Conservation (phyloP, 208 protist species). For the Phytomonas francai region DNA sequence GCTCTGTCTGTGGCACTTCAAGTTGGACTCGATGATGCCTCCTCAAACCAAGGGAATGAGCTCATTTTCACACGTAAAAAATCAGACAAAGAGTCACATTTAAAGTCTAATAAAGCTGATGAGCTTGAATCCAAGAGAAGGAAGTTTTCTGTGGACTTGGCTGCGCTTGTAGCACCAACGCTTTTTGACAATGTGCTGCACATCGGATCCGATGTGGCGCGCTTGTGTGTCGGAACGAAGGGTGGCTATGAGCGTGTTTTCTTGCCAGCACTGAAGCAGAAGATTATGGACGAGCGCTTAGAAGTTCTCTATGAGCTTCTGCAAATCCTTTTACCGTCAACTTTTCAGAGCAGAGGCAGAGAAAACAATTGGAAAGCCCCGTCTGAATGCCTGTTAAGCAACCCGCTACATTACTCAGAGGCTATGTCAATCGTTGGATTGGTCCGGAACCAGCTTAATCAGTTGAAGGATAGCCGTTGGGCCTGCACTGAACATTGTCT, state of each 20-base stretch:
- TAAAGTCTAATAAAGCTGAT: slow-evolving; percentile 5
- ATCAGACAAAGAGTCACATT: slow-evolving; percentile 4
- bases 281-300: neutral
- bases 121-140: neutral
- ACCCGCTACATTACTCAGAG: neutral
- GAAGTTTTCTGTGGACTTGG: slow-evolving; percentile 11
- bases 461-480: neutral
- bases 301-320: slow-evolving; percentile 29
- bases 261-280: slow-evolving; percentile 21
- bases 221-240: slow-evolving; percentile 45
- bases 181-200: slow-evolving; percentile 31
- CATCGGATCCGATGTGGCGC: slow-evolving; percentile 57
- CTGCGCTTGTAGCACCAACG: slow-evolving; percentile 19
- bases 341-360: neutral
- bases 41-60: slow-evolving; percentile 23
- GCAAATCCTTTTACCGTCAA: slow-evolving; percentile 11
- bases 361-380: slow-evolving; percentile 9
- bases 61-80: slow-evolving; percentile 30
- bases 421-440: neutral
- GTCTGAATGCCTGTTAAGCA: neutral
- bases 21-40: slow-evolving; percentile 14
- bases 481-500: neutral
- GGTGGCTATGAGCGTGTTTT: slow-evolving; percentile 77
- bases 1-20: slow-evolving; percentile 47
- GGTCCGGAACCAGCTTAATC: neutral